Conservation (phyloP, 768 basidiomycete species). For the Cantharellus cinnabarinus region DNA sequence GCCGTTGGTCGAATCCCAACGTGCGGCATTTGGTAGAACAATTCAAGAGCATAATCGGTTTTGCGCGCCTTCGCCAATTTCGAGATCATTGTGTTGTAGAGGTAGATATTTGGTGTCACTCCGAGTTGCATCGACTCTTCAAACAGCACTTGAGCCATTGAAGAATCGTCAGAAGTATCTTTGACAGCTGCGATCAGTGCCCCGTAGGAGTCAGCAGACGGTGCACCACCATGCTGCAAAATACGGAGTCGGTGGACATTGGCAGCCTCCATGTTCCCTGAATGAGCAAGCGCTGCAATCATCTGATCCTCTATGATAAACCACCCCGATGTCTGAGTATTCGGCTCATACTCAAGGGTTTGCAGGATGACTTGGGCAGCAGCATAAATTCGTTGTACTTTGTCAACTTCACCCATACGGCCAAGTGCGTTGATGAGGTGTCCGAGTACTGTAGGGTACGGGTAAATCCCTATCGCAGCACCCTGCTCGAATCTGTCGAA, state of each 20-base stretch:
- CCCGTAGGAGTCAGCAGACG: conserved; percentile 80
- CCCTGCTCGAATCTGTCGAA: conserved; percentile 31
- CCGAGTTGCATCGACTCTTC: conserved; percentile 50
- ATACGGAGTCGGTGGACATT: conserved; percentile 65
- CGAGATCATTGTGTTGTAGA: conserved; percentile 95
- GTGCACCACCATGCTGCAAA: conserved; percentile 52
- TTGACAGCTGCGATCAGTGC: conserved; percentile 70
- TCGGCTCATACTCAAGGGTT: conserved; percentile 24
- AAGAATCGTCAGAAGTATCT: conserved; percentile 90
- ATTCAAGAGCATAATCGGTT: conserved; percentile 66
- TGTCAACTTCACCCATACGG: conserved; percentile 35
- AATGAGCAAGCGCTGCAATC: conserved; percentile 69
- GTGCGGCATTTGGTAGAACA: conserved; percentile 77
- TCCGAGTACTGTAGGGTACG: conserved; percentile 32
- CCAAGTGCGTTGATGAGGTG: conserved; percentile 51
- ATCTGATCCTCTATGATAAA: conserved; percentile 68
- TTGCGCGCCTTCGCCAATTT: conserved; percentile 89
- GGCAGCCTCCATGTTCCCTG: conserved; percentile 58
- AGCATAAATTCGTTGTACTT: conserved; percentile 45
- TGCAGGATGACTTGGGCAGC: conserved; percentile 42
- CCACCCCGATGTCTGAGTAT: conserved; percentile 40
- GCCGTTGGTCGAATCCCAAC: conserved; percentile 42
- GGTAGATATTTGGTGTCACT: conserved; percentile 61
- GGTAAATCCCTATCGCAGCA: conserved; percentile 26
- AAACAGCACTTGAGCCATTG: conserved; percentile 69